Evolutionary conservation across 2,329 filamentous ascomycete species (phyloP), one percentile per base, ranked within the genome.

Genomic region (Penicillium polonicum): DNA sequence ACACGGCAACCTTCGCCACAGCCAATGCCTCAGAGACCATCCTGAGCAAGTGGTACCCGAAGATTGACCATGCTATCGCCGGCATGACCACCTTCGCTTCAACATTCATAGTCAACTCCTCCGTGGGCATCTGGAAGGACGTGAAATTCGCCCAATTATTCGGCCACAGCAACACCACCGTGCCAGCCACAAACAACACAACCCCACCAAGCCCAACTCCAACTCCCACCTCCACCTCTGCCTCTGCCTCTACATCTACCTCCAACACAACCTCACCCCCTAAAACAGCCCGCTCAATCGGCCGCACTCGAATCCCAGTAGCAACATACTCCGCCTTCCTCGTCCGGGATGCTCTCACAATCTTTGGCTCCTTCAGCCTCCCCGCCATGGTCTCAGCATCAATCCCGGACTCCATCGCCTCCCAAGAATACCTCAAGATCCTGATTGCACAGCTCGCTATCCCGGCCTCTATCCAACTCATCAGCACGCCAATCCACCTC

Each of bases 1-100:
- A 96, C 80, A 89, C 87, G 59, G 88, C 89, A 65, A 96, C 92
- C 51, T 96, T 96, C 77, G 78, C 92, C n/a, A 90, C 89, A 1
- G 91, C 91, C 65, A 96, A 96, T 79, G 78, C 83, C 6, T 83
- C 94, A 71, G 92, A 96, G 77, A 96, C 92, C 0, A 74, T 84
- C 84, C 56, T 87, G 87, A 17, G 89, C 87, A n/a, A 65, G 83
- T 23, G 68, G 46, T 70, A 73, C 74, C 57, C 76, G 80, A 70
- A 75, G 74, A 27, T 80, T 83, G 52, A 82, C 86, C 13, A 78
- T 67, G 86, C 89, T 31, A 91, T 89, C 1, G 81, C 88, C 9
- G 91, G 91, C 56, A 83, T 86, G 2, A 75, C 84, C 62, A 96
- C 96, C 69, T 96, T 96, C 76, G 79, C 84, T 67, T 87, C 88